Percentiles rank a stretch among this genome's conserved stretches.
Conservation (phyloP, 2,329 filamentous ascomycete species). For the Stagonosporopsis tanaceti region DNA sequence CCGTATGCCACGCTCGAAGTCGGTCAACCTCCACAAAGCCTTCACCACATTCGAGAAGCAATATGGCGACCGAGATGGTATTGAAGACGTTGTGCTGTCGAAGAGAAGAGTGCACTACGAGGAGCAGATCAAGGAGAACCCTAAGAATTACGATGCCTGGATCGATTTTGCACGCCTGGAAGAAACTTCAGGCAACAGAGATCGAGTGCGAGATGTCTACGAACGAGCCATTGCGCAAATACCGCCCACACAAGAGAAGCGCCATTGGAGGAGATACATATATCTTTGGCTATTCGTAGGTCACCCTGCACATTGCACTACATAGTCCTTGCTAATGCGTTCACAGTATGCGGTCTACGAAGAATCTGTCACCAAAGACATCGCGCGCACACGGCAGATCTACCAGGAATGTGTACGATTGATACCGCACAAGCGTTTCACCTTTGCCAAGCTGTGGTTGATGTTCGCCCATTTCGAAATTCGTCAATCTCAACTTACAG, state of each 20-base stretch:
- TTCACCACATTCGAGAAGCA: constrained; percentile 99
- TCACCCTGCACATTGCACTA: neutral
- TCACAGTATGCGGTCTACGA: constrained; percentile 88
- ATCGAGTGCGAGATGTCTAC: constrained; percentile 89
- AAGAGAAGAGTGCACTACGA: constrained; percentile 95
- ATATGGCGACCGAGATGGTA: constrained; percentile 89
- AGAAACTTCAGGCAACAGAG: constrained; percentile 81
- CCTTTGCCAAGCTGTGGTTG: constrained; percentile 96
- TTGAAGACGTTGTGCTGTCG: constrained; percentile 94
- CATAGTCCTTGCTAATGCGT: neutral
- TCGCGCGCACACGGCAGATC: constrained; percentile 82
- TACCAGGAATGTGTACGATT: constrained; percentile 88
- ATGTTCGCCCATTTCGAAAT: constrained; percentile 87
- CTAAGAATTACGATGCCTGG: constrained; percentile 97
- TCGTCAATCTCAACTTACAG: constrained; percentile 79
- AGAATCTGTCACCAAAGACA: constrained; percentile 83
- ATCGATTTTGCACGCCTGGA: constrained; percentile 94
- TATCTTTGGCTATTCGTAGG: constrained; percentile 87
- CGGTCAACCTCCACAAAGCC: constrained; percentile 84
- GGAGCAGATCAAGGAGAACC: constrained; percentile 89
- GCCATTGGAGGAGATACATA: constrained; percentile 96
- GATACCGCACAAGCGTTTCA: constrained; percentile 95
- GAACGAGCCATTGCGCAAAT: constrained; percentile 95
- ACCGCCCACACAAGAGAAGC: constrained; percentile 93
- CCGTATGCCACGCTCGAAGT: constrained; percentile 86